Evolutionary conservation across 805 yeast genomes (phyloP).

Genomic region (Nakazawaea laoshanensis): DNA sequence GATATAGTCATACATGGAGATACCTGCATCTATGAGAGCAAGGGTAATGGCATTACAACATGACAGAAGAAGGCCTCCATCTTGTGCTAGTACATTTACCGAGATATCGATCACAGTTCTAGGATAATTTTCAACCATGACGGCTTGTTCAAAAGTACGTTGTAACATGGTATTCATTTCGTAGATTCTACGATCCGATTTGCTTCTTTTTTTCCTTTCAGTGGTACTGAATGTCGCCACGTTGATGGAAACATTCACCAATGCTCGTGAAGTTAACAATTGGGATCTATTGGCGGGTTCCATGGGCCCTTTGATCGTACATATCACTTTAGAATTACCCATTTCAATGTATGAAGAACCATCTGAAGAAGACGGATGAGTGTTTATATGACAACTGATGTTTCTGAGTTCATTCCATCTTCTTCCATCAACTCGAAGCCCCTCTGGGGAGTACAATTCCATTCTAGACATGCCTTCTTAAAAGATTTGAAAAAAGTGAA

Average conservation of each 20-base stretch:
- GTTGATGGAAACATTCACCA: slow-evolving; percentile 54
- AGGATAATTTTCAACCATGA: slow-evolving; percentile 69
- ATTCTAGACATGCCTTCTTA: slow-evolving; percentile 23
- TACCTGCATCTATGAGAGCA: slow-evolving; percentile 91
- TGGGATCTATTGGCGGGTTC: slow-evolving; percentile 63
- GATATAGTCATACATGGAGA: slow-evolving; percentile 87
- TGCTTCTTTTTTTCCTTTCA: slow-evolving; percentile 62
- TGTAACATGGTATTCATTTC: slow-evolving; percentile 62
- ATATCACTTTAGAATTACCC: slow-evolving; percentile 84
- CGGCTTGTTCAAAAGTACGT: slow-evolving; percentile 66
- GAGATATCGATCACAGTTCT: slow-evolving; percentile 72
- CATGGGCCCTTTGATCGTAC: slow-evolving; percentile 83
- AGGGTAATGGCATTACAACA: slow-evolving; percentile 81
- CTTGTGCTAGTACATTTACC: slow-evolving; percentile 76
- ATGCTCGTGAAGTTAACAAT: slow-evolving; percentile 40
- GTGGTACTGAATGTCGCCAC: slow-evolving; percentile 77
- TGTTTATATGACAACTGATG: slow-evolving; percentile 72
- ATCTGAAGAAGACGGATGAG: slow-evolving; percentile 82
- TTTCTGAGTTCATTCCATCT: slow-evolving; percentile 89
- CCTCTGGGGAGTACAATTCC: slow-evolving; percentile 93
- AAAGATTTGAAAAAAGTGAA: not conserved
- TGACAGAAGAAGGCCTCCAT: slow-evolving; percentile 79
- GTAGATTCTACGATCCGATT: slow-evolving; percentile 60
- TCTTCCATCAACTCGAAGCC: slow-evolving; percentile 87
- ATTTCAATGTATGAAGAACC: slow-evolving; percentile 91